Evolutionary conservation across 306 rosid genomes (phyloP).

Genomic region (Vachellia pachyceras): DNA sequence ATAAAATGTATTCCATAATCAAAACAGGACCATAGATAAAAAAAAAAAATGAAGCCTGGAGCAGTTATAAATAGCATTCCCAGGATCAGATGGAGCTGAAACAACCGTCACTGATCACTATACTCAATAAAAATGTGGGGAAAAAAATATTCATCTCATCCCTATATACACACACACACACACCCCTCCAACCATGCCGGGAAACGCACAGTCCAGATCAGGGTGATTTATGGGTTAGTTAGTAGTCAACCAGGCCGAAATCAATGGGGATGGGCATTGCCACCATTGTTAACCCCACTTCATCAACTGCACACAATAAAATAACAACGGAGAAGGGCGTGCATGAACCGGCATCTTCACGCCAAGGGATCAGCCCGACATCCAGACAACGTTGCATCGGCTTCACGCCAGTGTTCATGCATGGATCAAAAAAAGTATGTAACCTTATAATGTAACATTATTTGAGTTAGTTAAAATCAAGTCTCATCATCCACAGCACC

Average conservation of each 20-base stretch:
- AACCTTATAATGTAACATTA: no score
- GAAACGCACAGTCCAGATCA: constrained; percentile 35
- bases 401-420: constrained; percentile 47
- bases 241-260: constrained; percentile 51
- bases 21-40: background rate
- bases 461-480: constrained; percentile 45
- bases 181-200: constrained; percentile 48
- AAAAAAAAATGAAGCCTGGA: constrained; percentile 42
- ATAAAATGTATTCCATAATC: background rate
- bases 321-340: constrained; percentile 39
- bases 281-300: constrained; percentile 6
- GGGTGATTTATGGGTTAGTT: constrained; percentile 62
- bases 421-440: constrained; percentile 2
- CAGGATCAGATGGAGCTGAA: constrained; percentile 59
- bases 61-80: constrained; percentile 56
- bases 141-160: background rate
- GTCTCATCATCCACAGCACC: constrained; percentile 90
- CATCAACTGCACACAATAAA: constrained; percentile 29
- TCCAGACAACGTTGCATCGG: no score
- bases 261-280: constrained; percentile 24
- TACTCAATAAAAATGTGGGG: background rate
- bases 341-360: constrained; percentile 48
- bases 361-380: no score
- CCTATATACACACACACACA: constrained; percentile 73
- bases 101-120: constrained; percentile 66